A percentile compares a stretch with the other conserved stretches of the same genome.
These are phyloP conservation scores for Monosporascus sp. DNA, from an alignment of 2,329 filamentous ascomycete genomes.

Conservation along the genomic window DNA sequence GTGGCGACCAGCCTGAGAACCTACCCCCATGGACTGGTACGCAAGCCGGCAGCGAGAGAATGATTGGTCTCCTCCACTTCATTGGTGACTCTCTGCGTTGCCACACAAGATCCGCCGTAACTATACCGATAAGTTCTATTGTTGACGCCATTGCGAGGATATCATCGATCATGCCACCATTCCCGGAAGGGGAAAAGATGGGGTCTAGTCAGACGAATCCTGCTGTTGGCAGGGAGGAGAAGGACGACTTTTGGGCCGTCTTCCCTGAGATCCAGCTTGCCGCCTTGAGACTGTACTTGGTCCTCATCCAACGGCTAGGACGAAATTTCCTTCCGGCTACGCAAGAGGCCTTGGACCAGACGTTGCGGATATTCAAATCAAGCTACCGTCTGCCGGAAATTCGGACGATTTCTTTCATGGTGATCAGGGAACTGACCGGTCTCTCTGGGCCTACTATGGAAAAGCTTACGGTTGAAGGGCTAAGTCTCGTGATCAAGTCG, in stretches of 20 bases:
- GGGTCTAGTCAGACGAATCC: constrained; percentile 60
- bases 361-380: constrained; percentile 64
- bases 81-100: constrained; percentile 59
- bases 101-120: constrained; percentile 60
- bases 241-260: constrained; percentile 68
- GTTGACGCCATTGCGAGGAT: constrained; percentile 67
- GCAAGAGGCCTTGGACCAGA: constrained; percentile 64
- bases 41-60: constrained; percentile 64
- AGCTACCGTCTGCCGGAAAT: constrained; percentile 47
- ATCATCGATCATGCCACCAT: constrained; percentile 57
- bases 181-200: constrained; percentile 36
- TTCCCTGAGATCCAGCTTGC: constrained; percentile 72
- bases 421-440: constrained; percentile 53
- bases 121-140: constrained; percentile 61
- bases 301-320: constrained; percentile 54
- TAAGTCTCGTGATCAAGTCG: constrained; percentile 56
- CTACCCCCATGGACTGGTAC: constrained; percentile 71
- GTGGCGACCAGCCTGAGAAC: constrained; percentile 38
- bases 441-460: constrained; percentile 61
- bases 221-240: constrained; percentile 73
- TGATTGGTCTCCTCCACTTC: constrained; percentile 60
- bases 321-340: constrained; percentile 53
- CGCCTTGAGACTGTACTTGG: constrained; percentile 56
- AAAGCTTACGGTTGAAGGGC: constrained; percentile 58
- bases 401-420: constrained; percentile 55